Base-by-base conservation (phyloP, 1,139 yeast genomes). In the Yamadazyma pseudoaaseri region DNA sequence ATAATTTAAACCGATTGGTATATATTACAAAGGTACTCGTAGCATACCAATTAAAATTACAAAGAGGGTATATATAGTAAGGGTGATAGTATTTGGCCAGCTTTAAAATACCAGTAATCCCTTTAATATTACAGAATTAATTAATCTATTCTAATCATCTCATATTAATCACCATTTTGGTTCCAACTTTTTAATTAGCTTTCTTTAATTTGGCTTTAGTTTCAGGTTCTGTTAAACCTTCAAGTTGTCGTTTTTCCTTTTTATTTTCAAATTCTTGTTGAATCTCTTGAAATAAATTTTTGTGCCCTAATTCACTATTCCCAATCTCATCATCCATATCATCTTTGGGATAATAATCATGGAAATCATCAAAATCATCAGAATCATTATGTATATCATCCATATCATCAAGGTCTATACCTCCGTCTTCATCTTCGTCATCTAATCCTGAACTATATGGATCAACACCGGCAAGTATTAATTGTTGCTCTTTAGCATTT, bases 261-360 rank as follows among this genome's bases (percentile, higher is more conserved):
- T 34, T 34, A 11, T 12, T 22, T 12, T 35, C 46, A 12, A 43
- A 34, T 26, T 49, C 54, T 18, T 36, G 38, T 30, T 51, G 49
- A 18, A 51, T 47, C 20, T 41, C 47, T 30, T 48, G 48, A 35
- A 51, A 51, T 18, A 51, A 31, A 36, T 50, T 45, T 27, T 41
- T 44, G 6, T 39, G 45, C 2, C 29, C 30, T 16, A 21, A 5
- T 20, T n/a, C n/a, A n/a, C n/a, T n/a, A n/a, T n/a, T n/a, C n/a
- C n/a, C n/a, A n/a, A n/a, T n/a, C n/a, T n/a, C n/a, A n/a, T n/a
- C n/a, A n/a, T n/a, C n/a, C n/a, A n/a, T n/a, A n/a, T 27, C 22
- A 25, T 27, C 21, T 15, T 22, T 11, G 6, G 6, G 12, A n/a
- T 22, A 8, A 22, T 8, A 22, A 8, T 22, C 15, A 12, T 16